Percentiles rank a stretch among this genome's conserved stretches.
Evolutionary conservation across 306 rosid genomes (phyloP).

Genomic region (Acmispon strigosus): DNA sequence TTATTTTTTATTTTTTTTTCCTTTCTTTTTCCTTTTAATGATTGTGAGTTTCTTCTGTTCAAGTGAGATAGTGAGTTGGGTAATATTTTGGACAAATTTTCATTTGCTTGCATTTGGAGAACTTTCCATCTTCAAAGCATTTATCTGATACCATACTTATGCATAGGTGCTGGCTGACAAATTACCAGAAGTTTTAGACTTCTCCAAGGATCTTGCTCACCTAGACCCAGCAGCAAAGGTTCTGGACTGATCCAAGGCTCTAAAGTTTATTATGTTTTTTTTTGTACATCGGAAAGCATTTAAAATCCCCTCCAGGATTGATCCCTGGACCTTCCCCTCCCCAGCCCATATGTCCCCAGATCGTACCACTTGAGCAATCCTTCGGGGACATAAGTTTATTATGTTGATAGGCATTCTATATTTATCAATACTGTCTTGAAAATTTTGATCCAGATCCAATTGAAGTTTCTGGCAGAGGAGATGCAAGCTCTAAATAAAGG

Average conservation of each 20-base stretch:
- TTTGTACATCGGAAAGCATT: too few relatives aligned
- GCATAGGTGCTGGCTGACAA: slow-evolving; percentile 67
- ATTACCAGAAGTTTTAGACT: slow-evolving; percentile 81
- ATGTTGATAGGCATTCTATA: not conserved
- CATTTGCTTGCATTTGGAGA: slow-evolving; percentile 7
- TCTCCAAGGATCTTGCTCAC: slow-evolving; percentile 66
- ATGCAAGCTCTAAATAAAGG: slow-evolving; percentile 95
- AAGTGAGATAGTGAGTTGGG: slow-evolving; percentile 4
- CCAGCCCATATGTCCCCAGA: too few relatives aligned
- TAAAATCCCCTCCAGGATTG: too few relatives aligned
- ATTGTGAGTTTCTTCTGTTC: not conserved
- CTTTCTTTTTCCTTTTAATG: not conserved
- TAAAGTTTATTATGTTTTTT: slow-evolving; percentile 13
- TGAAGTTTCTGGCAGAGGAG: slow-evolving; percentile 86
- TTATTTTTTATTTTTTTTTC: not conserved
- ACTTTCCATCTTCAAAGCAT: slow-evolving; percentile 8
- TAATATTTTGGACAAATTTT: slow-evolving; percentile 7
- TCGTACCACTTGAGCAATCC: too few relatives aligned
- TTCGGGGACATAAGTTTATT: slow-evolving; percentile 18
- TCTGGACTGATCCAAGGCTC: slow-evolving; percentile 42
- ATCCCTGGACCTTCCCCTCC: too few relatives aligned
- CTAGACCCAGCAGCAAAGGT: slow-evolving; percentile 91
- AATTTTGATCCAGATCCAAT: slow-evolving; percentile 54
- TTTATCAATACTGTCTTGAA: slow-evolving; percentile 15
- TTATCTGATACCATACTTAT: slow-evolving; percentile 10